Base-by-base conservation (phyloP, 441 rosid species). In the Gossypium gossypioides region DNA sequence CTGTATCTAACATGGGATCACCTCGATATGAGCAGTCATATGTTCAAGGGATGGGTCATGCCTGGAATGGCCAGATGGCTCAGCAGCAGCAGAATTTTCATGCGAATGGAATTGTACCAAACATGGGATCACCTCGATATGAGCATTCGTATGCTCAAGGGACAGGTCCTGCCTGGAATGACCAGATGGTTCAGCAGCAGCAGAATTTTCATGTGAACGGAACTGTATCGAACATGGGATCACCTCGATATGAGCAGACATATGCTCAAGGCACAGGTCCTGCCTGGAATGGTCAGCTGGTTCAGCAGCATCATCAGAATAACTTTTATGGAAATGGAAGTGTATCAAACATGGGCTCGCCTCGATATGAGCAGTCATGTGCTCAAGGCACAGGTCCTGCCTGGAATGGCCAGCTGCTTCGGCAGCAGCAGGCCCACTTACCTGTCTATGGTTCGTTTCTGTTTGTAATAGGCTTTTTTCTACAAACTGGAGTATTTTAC, bases 381-480 rank as follows among this genome's bases (percentile, higher is more conserved):
- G 76, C 82, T 78, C 95, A 86, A 81, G 83, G 81, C 58, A 54
- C 77, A 15, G 84, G 83, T 68, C 79, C 87, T 76, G 81, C 83
- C 59, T 91, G 99, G 97, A 92, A 81, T 77, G 90, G 90, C 66
- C 93, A 87, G 75, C 78, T 85, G 58, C 73, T 77, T 59, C 79
- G 79, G 77, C 90, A 85, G 72, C 91, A 78, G 54, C 97, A 85
- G 76, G 87, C 87, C 2, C 74, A 83, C 25, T 92, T 96, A 15
- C 93, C 97, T 24, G 85, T 67, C 13, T 91, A 86, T 69, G 97
- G 99, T 95, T 73, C 6, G 74, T 61, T 73, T 76, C 62, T 69
- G 7, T 75, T 72, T 51, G 22, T 71, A 9, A 27, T 24, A 32
- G 34, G 15, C 62, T 42, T 66, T 48, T 24, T 15, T 69, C 44